Percentiles rank a stretch among this genome's conserved stretches.
Conservation (phyloP, 257 asterid genomes). For the Plantago elongata region DNA sequence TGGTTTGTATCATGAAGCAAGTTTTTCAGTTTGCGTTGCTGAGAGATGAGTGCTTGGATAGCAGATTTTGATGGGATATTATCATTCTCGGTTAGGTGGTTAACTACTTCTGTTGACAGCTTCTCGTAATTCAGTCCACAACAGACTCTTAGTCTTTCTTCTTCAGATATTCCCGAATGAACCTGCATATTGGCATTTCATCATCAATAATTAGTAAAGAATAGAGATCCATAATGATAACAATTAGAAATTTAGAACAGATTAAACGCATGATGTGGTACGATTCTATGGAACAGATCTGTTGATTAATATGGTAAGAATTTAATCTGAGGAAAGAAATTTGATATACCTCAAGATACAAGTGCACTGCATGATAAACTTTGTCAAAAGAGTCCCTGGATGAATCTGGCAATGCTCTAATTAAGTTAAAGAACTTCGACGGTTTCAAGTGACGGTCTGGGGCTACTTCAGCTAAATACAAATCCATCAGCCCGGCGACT, state of each 20-base stretch:
- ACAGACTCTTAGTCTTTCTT: constrained; percentile 53
- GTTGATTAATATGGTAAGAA: too few relatives aligned
- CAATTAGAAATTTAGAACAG: too few relatives aligned
- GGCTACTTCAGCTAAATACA: constrained; percentile 72
- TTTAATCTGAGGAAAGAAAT: not conserved
- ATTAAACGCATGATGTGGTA: too few relatives aligned
- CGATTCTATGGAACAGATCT: too few relatives aligned
- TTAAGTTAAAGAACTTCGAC: constrained; percentile 51
- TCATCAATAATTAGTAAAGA: not conserved
- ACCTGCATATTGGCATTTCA: constrained; percentile 36
- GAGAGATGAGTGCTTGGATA: constrained; percentile 53
- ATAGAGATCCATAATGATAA: too few relatives aligned
- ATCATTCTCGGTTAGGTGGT: constrained; percentile 49
- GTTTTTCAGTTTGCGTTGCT: constrained; percentile 56
- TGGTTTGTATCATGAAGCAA: constrained; percentile 51
- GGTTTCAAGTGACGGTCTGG: constrained; percentile 72
- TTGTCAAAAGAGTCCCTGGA: constrained; percentile 66
- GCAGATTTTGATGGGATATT: constrained; percentile 65
- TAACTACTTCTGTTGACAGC: constrained; percentile 53
- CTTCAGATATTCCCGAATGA: constrained; percentile 60
- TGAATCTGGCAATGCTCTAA: constrained; percentile 57
- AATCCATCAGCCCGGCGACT: constrained; percentile 55
- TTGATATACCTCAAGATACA: constrained; percentile 59
- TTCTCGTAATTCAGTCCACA: constrained; percentile 56
- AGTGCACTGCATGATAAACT: constrained; percentile 50